These are phyloP conservation scores for Clavaria fumosa DNA, from an alignment of 768 basidiomycete genomes.

Conservation along the genomic window DNA sequence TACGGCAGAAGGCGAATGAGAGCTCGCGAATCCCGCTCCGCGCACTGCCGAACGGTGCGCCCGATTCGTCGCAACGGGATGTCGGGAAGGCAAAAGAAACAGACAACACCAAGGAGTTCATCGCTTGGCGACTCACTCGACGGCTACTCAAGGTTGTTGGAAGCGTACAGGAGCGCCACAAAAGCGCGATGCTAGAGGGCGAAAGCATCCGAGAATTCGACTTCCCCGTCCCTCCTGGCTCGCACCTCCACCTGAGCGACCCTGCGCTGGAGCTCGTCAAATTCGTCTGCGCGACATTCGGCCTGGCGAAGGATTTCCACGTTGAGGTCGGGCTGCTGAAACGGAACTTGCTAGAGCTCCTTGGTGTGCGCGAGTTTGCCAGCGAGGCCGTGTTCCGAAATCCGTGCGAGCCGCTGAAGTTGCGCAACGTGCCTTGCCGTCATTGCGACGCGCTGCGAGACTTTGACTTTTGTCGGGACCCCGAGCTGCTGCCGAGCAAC, in stretches of 20 bases:
- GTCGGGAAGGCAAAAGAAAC: conserved; percentile 51
- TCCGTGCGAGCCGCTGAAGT: conserved; percentile 76
- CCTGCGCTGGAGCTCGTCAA: conserved; percentile 85
- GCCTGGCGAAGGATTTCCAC: conserved; percentile 62
- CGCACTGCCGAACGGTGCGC: conserved; percentile 43
- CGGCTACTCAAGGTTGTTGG: conserved; percentile 59
- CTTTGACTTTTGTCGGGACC: conserved; percentile 92
- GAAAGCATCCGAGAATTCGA: conserved; percentile 41
- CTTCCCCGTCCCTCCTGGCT: conserved; percentile 83
- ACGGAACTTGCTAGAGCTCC: conserved; percentile 77
- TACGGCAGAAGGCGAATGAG: conserved; percentile 47
- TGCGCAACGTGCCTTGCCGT: conserved; percentile 78
- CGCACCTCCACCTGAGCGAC: conserved; percentile 62
- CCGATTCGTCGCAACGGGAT: conserved; percentile 52
- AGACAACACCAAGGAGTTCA: conserved; percentile 57
- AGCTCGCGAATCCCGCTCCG: conserved; percentile 55
- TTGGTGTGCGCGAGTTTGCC: conserved; percentile 74
- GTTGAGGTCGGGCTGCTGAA: conserved; percentile 83
- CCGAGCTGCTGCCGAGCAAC: conserved; percentile 55
- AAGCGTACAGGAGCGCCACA: conserved; percentile 42
- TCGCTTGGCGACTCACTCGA: conserved; percentile 67
- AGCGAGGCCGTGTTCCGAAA: conserved; percentile 76
- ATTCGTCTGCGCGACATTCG: conserved; percentile 67
- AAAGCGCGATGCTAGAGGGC: conserved; percentile 41
- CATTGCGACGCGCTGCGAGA: conserved; percentile 76